Evolutionary conservation across 352 stramenopile genomes (phyloP), one percentile per base, ranked within the genome.

Genomic region (Pythium diclinum): DNA sequence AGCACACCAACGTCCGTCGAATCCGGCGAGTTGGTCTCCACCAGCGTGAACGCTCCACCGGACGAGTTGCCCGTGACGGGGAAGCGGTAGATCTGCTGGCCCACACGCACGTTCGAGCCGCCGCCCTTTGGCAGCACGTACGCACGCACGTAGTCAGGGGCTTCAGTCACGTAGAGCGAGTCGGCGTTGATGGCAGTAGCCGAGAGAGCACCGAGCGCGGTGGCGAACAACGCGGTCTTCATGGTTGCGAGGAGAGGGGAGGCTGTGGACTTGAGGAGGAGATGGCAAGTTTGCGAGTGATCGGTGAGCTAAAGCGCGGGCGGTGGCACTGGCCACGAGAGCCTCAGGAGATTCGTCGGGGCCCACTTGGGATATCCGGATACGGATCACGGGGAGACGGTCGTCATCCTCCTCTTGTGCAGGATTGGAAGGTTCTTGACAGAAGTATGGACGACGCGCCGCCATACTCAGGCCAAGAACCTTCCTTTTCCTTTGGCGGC

Each of bases 71-170:
- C n/a, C 46, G n/a, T 30, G 46, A 52, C 46, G 1, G n/a, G 23
- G 23, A 52, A 42, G 36, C 76, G 73, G 40, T 79, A 81, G 25
- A 83, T 61, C 59, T 83, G 73, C 57, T 77, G 65, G 28, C 76
- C 76, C 7, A 83, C 67, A 32, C 60, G 54, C 14, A 81, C 76
- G 7, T 62, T 73, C 42, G 72, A 65, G 3, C 73, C 76, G 19
- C 68, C 36, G 49, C 78, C 77, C 64, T 85, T 85, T 52, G 74
- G 77, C 59, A 85, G 61, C 33, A 85, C 75, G 54, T 85, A 85
- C 8, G 77, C 59, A 7, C 73, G 73, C 5, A 81, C 60, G 17
- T 75, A 73, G n/a, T 77, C 62, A 9, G 77, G 77, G 0, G 77
- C 68, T 16, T 76, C 67, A 49, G 78, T 68, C 23, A 85, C 77